Evolutionary conservation across 2,329 filamentous ascomycete genomes (phyloP).

Genomic region (Nakataea oryzae): DNA sequence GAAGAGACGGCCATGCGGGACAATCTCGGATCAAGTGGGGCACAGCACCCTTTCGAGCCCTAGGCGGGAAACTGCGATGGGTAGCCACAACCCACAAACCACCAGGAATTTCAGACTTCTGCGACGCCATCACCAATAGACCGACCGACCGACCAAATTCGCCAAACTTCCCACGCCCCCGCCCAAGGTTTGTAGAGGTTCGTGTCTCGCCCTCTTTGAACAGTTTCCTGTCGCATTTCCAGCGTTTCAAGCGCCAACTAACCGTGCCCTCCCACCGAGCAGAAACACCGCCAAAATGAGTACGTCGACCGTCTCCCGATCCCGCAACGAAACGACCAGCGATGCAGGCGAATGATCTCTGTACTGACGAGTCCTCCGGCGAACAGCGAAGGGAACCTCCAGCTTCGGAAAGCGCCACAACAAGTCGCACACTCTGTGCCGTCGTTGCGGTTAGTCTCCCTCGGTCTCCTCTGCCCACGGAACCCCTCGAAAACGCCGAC

Average conservation of each 20-base stretch:
- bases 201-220: background rate
- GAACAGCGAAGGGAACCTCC: conserved; percentile 45
- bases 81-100: no score
- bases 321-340: conserved; percentile 4
- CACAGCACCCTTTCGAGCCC: no score
- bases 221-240: no score
- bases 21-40: no score
- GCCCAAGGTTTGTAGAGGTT: background rate
- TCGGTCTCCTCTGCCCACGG: conserved; percentile 4
- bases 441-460: conserved; percentile 81
- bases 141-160: no score
- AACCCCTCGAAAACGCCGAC: background rate
- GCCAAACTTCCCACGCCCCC: no score
- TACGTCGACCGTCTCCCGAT: conserved; percentile 27
- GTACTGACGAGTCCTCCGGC: conserved; percentile 11
- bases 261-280: conserved; percentile 2
- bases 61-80: no score
- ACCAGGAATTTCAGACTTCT: no score
- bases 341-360: conserved; percentile 15
- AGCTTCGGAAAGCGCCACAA: conserved; percentile 60
- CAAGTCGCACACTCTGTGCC: conserved; percentile 97
- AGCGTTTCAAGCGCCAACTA: background rate
- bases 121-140: no score
- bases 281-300: conserved; percentile 44
- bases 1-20: no score